Conservation (phyloP, 192 early-diverging fungal genomes). For the Coemansia sp. region DNA sequence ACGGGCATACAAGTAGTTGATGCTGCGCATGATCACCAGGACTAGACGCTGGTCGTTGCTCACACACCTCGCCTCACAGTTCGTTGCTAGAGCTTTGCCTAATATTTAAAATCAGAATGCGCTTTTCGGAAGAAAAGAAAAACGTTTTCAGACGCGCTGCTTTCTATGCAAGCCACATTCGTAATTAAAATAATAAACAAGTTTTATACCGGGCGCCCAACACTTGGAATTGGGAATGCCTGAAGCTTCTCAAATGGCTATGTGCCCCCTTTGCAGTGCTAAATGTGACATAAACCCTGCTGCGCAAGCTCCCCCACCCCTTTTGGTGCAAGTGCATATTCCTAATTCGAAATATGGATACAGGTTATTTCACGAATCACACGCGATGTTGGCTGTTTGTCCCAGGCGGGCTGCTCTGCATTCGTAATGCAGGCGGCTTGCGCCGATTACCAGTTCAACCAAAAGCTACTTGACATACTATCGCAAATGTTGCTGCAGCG, state of each 20-base stretch:
- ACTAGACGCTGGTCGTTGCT: background rate
- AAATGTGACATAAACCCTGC: background rate
- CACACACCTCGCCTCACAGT: background rate
- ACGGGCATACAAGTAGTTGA: slow-evolving; percentile 21
- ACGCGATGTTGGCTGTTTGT: background rate
- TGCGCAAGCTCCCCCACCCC: background rate
- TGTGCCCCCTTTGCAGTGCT: background rate
- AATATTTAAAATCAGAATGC: too few relatives aligned
- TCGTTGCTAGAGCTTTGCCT: background rate
- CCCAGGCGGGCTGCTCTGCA: background rate
- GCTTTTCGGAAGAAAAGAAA: too few relatives aligned
- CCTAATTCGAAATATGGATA: background rate
- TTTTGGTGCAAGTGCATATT: background rate
- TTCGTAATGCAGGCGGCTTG: slow-evolving; percentile 1
- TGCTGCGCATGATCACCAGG: slow-evolving; percentile 14
- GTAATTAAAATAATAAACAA: background rate
- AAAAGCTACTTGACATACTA: background rate
- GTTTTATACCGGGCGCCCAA: background rate
- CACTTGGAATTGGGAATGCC: slow-evolving; percentile 9
- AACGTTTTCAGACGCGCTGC: background rate
- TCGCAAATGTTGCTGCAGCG: background rate
- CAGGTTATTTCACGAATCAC: background rate
- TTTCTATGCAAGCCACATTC: background rate
- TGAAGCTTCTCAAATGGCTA: background rate
- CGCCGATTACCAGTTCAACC: background rate